Base-by-base conservation (phyloP, 78 protist species). In the Dictyostelium firmibasis region DNA sequence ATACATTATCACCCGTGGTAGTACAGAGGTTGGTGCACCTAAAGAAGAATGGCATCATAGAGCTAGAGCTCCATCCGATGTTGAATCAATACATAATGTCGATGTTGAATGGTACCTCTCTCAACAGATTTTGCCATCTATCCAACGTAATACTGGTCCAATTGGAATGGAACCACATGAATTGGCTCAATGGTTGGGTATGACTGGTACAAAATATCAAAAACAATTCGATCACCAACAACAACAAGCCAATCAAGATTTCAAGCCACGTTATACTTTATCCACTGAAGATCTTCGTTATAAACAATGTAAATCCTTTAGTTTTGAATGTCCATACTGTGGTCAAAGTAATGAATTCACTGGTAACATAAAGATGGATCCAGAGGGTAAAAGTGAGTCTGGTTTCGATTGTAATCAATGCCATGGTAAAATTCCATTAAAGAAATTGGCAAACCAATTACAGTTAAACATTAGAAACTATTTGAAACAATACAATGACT, bases 1-100 rank as follows among this genome's bases (percentile, higher is more conserved):
- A 53, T 99, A 98, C 83, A 97, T 99, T 25, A 91, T 99, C 64
- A 97, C 98, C 84, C 35, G 2, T 25, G 97, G 94, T 3, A 7
- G 4, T 18, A 69, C 67, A 57, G 67, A 57, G 4, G 27, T n/a
- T n/a, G n/a, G n/a, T n/a, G n/a, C n/a, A n/a, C n/a, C 13, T 1
- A 67, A 25, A 67, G 79, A 60, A 27, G 86, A 83, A 7, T 81
- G 86, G 91, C 70, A 91, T 11, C 60, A 85, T 25, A 81, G 92
- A 74, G 97, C 97, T 5, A 43, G 77, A 18, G 33, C 57, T 50
- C 92, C 92, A 16, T 69, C 77, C 10, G 93, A 93, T 3, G 76
- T 91, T 13, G 70, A 10, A 77, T 33, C 91, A 25, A 53, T 64
- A 13, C 85, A 83, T 35, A 50, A 69, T 7, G 83, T 91, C 27